A percentile compares a stretch with the other conserved stretches of the same genome.
phyloP scores from a whole-genome alignment of 257 asterid species.

The Penstemon barbatus region DNA sequence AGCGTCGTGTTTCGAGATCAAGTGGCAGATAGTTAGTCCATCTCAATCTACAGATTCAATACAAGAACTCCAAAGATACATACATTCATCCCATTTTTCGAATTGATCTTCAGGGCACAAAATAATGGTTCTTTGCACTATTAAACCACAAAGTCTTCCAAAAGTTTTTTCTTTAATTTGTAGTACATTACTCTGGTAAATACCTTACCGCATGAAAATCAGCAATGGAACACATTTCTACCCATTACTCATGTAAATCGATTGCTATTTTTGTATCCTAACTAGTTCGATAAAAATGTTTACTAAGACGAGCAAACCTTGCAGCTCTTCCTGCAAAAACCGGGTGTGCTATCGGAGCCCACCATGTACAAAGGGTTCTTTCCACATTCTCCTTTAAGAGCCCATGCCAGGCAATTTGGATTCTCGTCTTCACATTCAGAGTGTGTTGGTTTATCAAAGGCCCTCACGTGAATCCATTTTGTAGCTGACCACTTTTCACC shows the following conservation, averaged over 20 bases:
- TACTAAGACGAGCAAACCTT: conserved; percentile 51
- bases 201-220: not conserved
- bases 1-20: too few species aligned
- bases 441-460: conserved; percentile 42
- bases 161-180: not conserved
- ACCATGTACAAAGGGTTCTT: conserved; percentile 62
- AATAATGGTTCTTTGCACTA: not conserved
- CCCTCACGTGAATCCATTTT: conserved; percentile 82
- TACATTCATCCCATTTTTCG: too few species aligned
- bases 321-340: conserved; percentile 77
- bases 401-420: conserved; percentile 57
- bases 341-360: conserved; percentile 39
- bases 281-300: not conserved
- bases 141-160: not conserved
- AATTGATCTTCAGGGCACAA: not conserved
- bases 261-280: not conserved
- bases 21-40: too few species aligned
- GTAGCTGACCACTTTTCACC: conserved; percentile 97
- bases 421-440: conserved; percentile 49
- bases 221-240: not conserved
- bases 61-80: not conserved
- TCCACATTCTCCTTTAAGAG: conserved; percentile 67
- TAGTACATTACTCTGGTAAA: not conserved
- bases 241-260: not conserved
- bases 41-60: not conserved